Evolutionary conservation across 78 protist species (phyloP).

Genomic region (Trichosphaerium sp.): DNA sequence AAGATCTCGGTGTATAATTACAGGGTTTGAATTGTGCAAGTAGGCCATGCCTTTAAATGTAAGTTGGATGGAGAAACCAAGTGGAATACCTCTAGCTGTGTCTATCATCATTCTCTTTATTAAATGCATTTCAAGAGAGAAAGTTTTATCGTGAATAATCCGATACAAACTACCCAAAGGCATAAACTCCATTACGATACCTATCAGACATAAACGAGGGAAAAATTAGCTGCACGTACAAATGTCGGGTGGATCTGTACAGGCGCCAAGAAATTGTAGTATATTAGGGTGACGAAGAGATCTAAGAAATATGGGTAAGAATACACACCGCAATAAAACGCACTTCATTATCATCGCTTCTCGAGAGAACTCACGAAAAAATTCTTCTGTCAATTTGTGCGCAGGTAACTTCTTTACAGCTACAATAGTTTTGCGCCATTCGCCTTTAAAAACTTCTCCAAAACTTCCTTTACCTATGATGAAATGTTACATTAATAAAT

Average conservation of each 20-base stretch:
- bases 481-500: too few relatives aligned
- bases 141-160: not conserved
- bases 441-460: slow-evolving; percentile 21
- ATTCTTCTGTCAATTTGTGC: slow-evolving; percentile 15
- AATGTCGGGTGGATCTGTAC: slow-evolving; percentile 39
- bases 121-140: slow-evolving; percentile 1
- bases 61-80: too few relatives aligned
- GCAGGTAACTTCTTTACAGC: slow-evolving; percentile 55
- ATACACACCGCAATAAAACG: not conserved
- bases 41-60: slow-evolving; percentile 46
- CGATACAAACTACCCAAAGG: slow-evolving; percentile 1
- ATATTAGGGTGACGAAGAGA: slow-evolving; percentile 51
- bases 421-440: slow-evolving; percentile 34
- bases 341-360: slow-evolving; percentile 36
- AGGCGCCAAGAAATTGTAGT: slow-evolving; percentile 49
- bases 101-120: slow-evolving; percentile 15
- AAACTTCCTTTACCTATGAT: too few relatives aligned
- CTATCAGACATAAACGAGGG: too few relatives aligned
- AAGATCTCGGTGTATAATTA: slow-evolving; percentile 30
- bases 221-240: too few relatives aligned
- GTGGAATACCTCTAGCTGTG: slow-evolving; percentile 17
- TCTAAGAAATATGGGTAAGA: not conserved
- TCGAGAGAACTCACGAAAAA: slow-evolving; percentile 31
- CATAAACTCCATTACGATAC: slow-evolving; percentile 51
- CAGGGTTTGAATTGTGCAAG: slow-evolving; percentile 42